These are phyloP conservation scores for Lophiotrema nucula DNA, from an alignment of 495 filamentous ascomycete species.

Conservation along the genomic window DNA sequence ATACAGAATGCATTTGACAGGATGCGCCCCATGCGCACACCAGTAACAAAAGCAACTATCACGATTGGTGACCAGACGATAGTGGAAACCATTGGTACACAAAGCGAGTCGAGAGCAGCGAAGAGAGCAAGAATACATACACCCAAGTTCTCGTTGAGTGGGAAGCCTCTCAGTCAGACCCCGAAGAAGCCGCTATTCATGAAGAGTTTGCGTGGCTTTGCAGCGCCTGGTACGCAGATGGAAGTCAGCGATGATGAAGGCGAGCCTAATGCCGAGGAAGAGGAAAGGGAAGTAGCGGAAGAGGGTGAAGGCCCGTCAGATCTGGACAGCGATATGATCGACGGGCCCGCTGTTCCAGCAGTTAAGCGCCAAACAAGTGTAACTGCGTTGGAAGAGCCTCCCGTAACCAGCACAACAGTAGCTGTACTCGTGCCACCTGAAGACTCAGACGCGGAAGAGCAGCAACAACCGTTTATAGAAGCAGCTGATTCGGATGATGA, in stretches of 20 bases:
- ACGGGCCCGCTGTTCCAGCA: too few relatives aligned
- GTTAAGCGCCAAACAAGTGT: too few relatives aligned
- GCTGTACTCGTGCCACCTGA: too few relatives aligned
- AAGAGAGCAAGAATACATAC: slow-evolving; percentile 44
- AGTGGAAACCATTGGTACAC: slow-evolving; percentile 58
- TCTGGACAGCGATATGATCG: too few relatives aligned
- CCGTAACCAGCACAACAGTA: too few relatives aligned
- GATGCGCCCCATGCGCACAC: slow-evolving; percentile 63
- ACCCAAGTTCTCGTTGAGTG: slow-evolving; percentile 30
- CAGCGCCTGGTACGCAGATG: slow-evolving; percentile 62
- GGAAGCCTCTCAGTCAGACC: slow-evolving; percentile 23
- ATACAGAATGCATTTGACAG: slow-evolving; percentile 65
- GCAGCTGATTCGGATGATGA: slow-evolving; percentile 49
- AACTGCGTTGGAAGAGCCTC: too few relatives aligned
- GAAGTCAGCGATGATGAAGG: slow-evolving; percentile 31
- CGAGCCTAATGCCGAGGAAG: slow-evolving; percentile 23
- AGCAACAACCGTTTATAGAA: too few relatives aligned
- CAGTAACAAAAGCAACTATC: slow-evolving; percentile 78
- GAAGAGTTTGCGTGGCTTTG: slow-evolving; percentile 68
- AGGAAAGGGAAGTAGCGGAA: slow-evolving; percentile 12
- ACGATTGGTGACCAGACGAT: slow-evolving; percentile 81
- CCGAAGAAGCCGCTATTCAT: slow-evolving; percentile 56
- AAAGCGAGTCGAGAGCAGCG: slow-evolving; percentile 41
- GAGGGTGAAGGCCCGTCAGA: too few relatives aligned
- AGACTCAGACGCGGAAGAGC: too few relatives aligned